Evolutionary conservation across 345 rosid species (phyloP), one percentile per base, ranked within the genome.

Genomic region (Carallia pectinifolia): DNA sequence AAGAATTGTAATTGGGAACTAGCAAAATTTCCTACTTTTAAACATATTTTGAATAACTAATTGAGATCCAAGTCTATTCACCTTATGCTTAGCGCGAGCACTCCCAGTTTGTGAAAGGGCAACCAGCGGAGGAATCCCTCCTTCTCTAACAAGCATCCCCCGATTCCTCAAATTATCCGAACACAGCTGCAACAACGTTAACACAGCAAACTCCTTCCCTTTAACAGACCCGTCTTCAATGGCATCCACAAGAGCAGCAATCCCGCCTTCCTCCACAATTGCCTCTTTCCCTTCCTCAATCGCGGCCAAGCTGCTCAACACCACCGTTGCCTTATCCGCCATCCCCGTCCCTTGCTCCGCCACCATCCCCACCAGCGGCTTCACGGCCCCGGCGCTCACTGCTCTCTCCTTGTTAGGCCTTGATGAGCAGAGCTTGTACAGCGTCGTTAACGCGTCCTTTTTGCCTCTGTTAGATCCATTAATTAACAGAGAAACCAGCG

Each of bases 121-220:
- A n/a, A 87, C 99, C 39, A 96, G 97, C 3, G 98, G 99, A 74
- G 99, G 97, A 75, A 96, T 95, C 31, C 94, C 99, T 6, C 99
- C 99, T 90, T 95, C 99, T 63, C 97, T 84, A 8, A 92, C 97
- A 62, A 95, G 92, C 84, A 95, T 76, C 5, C 96, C 91, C 27
- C 97, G 89, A 68, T 89, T 92, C 76, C 86, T 85, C 30, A 89
- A 87, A 77, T 80, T 89, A 67, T 83, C 97, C 27, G 83, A 64
- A 72, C 99, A 92, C 71, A 96, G 75, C 69, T 89, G 99, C 89
- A 92, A 81, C 65, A 96, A 68, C 1, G 97, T 90, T 77, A 86
- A 67, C 60, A 90, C 90, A 0, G 98, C 92, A 40, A 96, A 96
- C 65, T 96, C 98, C 79, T 96, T 90, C 75, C 96, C 98, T 71